Conservation (phyloP, 768 basidiomycete species). For the Xerocomellus intermedius region DNA sequence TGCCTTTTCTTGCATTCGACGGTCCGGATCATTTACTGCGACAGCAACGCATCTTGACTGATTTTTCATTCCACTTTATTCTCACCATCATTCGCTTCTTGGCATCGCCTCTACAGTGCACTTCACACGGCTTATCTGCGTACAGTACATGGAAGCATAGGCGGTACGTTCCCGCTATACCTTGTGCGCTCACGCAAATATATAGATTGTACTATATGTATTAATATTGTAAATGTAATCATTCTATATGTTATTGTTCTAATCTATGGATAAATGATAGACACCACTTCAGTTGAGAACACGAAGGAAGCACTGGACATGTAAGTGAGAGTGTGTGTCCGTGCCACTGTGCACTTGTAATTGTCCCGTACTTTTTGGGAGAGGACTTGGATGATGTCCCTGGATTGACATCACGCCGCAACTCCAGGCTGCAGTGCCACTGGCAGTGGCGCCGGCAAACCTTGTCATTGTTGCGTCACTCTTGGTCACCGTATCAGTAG, state of each 20-base stretch:
- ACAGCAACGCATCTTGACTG: neutral
- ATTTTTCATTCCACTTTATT: neutral
- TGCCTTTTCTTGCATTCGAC: neutral
- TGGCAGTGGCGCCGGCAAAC: neutral
- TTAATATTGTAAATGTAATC: neutral
- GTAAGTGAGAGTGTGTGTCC: too few species aligned
- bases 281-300: neutral
- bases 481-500: neutral
- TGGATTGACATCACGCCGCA: neutral
- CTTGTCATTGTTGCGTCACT: too few species aligned
- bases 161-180: neutral
- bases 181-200: neutral
- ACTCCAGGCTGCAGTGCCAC: too few species aligned
- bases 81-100: neutral
- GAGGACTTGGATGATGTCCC: neutral
- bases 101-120: neutral
- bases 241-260: neutral
- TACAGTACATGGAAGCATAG: neutral
- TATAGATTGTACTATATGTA: slow-evolving; percentile 2
- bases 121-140: neutral
- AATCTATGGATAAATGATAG: neutral
- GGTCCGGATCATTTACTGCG: neutral
- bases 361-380: neutral
- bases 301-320: too few species aligned
- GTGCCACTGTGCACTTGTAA: neutral